Evolutionary conservation across 2,329 filamentous ascomycete genomes (phyloP).

Genomic region (Thielaviopsis cerberus): DNA sequence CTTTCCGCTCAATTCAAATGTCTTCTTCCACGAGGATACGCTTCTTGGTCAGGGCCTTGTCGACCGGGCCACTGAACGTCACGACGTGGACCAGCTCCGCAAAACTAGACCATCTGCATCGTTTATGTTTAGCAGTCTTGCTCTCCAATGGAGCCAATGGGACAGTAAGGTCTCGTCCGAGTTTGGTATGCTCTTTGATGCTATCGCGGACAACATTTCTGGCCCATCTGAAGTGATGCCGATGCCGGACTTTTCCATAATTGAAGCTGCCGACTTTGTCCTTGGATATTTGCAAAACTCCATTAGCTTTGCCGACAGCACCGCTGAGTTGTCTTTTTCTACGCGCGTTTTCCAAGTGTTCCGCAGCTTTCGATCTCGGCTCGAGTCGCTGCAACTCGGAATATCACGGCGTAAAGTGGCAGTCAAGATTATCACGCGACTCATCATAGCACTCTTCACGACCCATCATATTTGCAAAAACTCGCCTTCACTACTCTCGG

Average conservation of each 20-base stretch:
- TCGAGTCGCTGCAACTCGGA: conserved; percentile 16
- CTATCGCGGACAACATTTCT: conserved; percentile 30
- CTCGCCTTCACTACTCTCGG: conserved; percentile 17
- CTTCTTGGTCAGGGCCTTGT: conserved; percentile 37
- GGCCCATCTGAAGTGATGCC: conserved; percentile 1
- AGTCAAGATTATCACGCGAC: conserved; percentile 21
- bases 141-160: conserved; percentile 38
- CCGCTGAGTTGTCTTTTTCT: conserved; percentile 24
- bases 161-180: conserved; percentile 40
- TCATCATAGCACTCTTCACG: conserved; percentile 19
- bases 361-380: conserved; percentile 19
- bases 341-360: conserved; percentile 27
- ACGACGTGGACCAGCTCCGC: conserved; percentile 17
- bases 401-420: conserved; percentile 17
- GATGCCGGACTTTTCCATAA: conserved; percentile 14
- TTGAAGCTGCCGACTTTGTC: conserved; percentile 26
- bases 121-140: conserved; percentile 30
- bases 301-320: conserved; percentile 22
- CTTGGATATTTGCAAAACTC: conserved; percentile 28
- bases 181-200: conserved; percentile 42
- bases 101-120: conserved; percentile 19
- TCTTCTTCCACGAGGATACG: conserved; percentile 42
- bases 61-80: conserved; percentile 20
- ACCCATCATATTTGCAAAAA: conserved; percentile 22
- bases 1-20: conserved; percentile 35